Evolutionary conservation across 2,329 filamentous ascomycete genomes (phyloP), one percentile per base, ranked within the genome.

Genomic region (Neonectria hederae): DNA sequence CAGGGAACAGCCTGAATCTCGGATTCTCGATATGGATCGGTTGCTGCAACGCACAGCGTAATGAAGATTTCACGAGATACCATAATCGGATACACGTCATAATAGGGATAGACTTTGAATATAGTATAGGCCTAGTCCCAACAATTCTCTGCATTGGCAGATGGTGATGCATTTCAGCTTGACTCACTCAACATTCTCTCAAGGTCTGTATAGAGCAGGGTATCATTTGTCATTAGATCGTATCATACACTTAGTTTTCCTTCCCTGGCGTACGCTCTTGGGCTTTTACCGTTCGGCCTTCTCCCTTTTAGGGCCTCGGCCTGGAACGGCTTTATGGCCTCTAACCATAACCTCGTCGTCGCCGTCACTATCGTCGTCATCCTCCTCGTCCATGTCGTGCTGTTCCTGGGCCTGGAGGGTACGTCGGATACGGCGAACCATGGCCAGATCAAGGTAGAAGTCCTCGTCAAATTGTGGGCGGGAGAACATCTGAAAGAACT

Each of bases 371-470:
- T 69, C 69, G 0, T 72, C 68, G 0, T 77, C 74, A 2, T 71
- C 70, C 3, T 82, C 80, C 3, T 82, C 80, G 9, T 80, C 82
- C 42, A 84, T 79, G n/a, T 80, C 77, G n/a, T 81, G 77, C 19
- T 78, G 76, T 63, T 77, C 76, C 59, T 80, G 80, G 2, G 79
- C 78, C 53, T 83, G 79, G 62, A 82, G 80, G 8, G 83, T 80
- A 7, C 89, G 85, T 75, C 85, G 82, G 58, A 91, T 87, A 69
- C 84, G 84, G 42, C 88, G 85, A 24, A 86, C 75, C 64, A 90
- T 81, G 14, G 86, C 77, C 46, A 83, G 80, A 69, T 92, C 89
- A 19, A 82, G 79, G 63, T 82, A 83, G 60, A 91, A 83, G 68
- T 91, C 87, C 0, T 78, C 69, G 13, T 74, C 65, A 54, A 81